phyloP scores from a whole-genome alignment of 305 asterid species.

The Fraxinus latifolia region DNA sequence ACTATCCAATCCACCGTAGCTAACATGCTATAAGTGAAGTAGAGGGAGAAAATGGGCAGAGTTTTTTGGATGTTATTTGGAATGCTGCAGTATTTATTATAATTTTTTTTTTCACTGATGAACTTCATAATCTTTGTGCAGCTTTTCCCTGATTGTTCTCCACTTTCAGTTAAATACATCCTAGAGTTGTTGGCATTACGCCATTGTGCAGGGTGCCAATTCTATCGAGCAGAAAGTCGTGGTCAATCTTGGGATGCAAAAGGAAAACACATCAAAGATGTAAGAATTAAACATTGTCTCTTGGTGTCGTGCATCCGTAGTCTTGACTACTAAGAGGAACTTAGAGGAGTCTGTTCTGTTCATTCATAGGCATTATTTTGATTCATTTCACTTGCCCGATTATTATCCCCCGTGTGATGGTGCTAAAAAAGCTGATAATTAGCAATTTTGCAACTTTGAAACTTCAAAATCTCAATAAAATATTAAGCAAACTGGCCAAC shows the following conservation, averaged over 20 bases:
- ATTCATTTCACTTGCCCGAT: not conserved
- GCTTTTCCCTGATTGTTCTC: constrained; percentile 95
- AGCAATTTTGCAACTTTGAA: not conserved
- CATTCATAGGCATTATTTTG: not conserved
- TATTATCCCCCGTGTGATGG: not conserved
- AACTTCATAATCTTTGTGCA: constrained; percentile 30
- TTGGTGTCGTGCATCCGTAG: not conserved
- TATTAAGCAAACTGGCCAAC: not conserved
- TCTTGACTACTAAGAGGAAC: not conserved
- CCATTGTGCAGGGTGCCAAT: constrained; percentile 82
- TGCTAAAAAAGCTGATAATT: not conserved
- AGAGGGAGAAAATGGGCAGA: not conserved
- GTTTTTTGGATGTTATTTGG: not conserved
- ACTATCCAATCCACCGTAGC: not conserved
- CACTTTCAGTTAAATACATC: constrained; percentile 62
- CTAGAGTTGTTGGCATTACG: constrained; percentile 61
- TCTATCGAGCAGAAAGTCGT: constrained; percentile 81
- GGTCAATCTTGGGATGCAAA: constrained; percentile 73
- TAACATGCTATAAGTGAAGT: not conserved
- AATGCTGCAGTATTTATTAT: not conserved
- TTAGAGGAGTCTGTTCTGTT: not conserved
- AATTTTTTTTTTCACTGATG: not conserved
- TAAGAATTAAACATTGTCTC: constrained; percentile 35
- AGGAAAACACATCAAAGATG: constrained; percentile 82
- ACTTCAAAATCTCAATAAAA: not conserved